A percentile compares a stretch with the other conserved stretches of the same genome.
phyloP scores from a whole-genome alignment of 108 stramenopile genomes.

The Nannochloropsis gaditana region DNA sequence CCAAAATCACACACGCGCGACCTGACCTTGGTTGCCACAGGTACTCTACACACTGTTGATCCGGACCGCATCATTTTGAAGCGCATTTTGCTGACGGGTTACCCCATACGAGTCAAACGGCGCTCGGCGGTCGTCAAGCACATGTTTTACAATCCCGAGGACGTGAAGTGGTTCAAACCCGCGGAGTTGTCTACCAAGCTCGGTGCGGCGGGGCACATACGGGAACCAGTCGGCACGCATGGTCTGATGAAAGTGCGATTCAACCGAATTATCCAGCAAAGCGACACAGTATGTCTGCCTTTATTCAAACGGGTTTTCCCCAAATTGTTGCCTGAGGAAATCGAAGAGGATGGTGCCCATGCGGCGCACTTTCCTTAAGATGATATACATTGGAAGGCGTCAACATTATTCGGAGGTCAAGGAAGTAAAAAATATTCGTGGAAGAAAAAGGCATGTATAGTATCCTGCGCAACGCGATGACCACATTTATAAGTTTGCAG shows the following conservation, averaged over 20 bases:
- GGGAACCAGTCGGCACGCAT: slow-evolving; percentile 92
- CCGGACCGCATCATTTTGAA: slow-evolving; percentile 95
- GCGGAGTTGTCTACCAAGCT: slow-evolving; percentile 90
- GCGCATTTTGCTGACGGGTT: slow-evolving; percentile 89
- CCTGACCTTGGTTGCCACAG: slow-evolving; percentile 69
- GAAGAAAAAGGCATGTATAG: background rate
- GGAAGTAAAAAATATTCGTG: background rate
- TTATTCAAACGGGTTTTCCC: slow-evolving; percentile 97
- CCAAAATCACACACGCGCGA: background rate
- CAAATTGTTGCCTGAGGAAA: slow-evolving; percentile 66
- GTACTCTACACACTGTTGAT: slow-evolving; percentile 83
- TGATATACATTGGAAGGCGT: background rate
- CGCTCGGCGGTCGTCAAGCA: slow-evolving; percentile 91
- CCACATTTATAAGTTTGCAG: background rate
- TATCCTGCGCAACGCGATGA: background rate
- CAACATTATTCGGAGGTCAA: background rate
- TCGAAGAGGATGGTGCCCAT: background rate
- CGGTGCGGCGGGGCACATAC: slow-evolving; percentile 89
- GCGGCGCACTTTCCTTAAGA: background rate
- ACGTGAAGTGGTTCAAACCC: slow-evolving; percentile 96
- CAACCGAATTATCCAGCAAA: slow-evolving; percentile 90
- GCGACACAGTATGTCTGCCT: slow-evolving; percentile 93
- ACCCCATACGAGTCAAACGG: slow-evolving; percentile 87
- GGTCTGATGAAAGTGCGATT: slow-evolving; percentile 98
- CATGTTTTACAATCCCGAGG: slow-evolving; percentile 97